A percentile compares a stretch with the other conserved stretches of the same genome.
Conservation (phyloP, 768 basidiomycete genomes). For the Clathrus columnatus region DNA sequence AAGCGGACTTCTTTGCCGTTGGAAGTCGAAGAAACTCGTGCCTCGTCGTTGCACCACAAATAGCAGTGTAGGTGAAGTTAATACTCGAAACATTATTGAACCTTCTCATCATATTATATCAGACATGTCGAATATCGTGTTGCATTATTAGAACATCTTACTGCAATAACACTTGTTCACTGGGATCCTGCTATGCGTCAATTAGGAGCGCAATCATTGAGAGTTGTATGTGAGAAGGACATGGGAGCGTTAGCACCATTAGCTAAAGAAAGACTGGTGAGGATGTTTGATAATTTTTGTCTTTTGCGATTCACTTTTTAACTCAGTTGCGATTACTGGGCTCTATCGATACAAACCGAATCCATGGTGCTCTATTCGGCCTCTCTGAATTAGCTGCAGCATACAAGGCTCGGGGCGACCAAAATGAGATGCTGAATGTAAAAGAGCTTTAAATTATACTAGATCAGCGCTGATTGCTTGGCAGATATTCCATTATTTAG, state of each 20-base stretch:
- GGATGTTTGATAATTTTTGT: constrained; percentile 19
- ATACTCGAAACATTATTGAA: constrained; percentile 3
- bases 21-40: constrained; percentile 80
- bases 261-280: constrained; percentile 44
- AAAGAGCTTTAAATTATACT: no score
- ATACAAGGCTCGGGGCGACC: constrained; percentile 29
- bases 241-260: constrained; percentile 42
- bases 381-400: constrained; percentile 67
- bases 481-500: constrained; percentile 64
- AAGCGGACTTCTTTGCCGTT: constrained; percentile 93
- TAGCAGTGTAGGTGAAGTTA: constrained; percentile 63
- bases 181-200: constrained; percentile 82
- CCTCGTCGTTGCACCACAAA: constrained; percentile 73
- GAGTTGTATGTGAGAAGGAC: constrained; percentile 56
- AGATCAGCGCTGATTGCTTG: no score
- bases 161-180: constrained; percentile 70
- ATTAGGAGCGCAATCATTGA: constrained; percentile 67
- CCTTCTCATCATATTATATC: constrained; percentile 8
- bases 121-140: constrained; percentile 75
- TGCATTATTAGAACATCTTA: constrained; percentile 61
- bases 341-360: constrained; percentile 56
- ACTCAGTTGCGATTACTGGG: constrained; percentile 46
- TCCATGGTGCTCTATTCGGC: constrained; percentile 76
- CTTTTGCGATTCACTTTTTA: background rate
- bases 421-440: constrained; percentile 25